These are phyloP conservation scores for Phoenix roebelenii DNA, from an alignment of 176 grass and related monocot genomes.

Conservation along the genomic window DNA sequence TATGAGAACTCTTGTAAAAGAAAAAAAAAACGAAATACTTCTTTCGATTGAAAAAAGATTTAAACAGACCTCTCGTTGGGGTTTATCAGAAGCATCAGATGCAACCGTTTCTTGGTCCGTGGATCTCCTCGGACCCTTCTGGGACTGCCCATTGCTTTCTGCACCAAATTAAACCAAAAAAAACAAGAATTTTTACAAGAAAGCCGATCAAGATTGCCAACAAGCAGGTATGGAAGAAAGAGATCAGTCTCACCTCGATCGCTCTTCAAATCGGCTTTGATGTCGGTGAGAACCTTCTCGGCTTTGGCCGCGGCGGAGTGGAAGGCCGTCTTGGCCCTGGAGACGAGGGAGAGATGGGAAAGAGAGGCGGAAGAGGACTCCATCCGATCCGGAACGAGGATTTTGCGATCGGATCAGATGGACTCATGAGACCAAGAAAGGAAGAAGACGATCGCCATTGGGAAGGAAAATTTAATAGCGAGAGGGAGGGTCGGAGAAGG, in stretches of 20 bases:
- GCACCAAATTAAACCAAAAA: slow-evolving; percentile 9
- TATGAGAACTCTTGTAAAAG: no score
- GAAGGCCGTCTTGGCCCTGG: slow-evolving; percentile 75
- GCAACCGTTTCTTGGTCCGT: slow-evolving; percentile 50
- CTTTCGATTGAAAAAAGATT: no score
- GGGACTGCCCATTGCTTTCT: slow-evolving; percentile 54
- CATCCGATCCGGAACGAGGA: no score
- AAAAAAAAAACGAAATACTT: no score
- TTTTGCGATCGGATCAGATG: no score
- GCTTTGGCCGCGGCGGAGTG: slow-evolving; percentile 70
- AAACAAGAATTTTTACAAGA: background rate
- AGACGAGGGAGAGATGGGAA: slow-evolving; percentile 51
- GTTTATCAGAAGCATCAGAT: background rate
- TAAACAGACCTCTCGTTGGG: slow-evolving; percentile 11
- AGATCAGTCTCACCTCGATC: slow-evolving; percentile 41
- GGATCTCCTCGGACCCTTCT: slow-evolving; percentile 35
- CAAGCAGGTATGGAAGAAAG: no score
- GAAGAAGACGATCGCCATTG: no score
- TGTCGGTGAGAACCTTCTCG: slow-evolving; percentile 81
- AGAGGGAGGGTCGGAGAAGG: no score
- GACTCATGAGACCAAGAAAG: no score
- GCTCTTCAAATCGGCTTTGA: slow-evolving; percentile 48
- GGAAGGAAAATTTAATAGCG: no score
- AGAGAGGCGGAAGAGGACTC: background rate
- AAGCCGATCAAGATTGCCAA: slow-evolving; percentile 5